Conservation (phyloP, 768 basidiomycete genomes). For the Termitomyces bulborhizus region DNA sequence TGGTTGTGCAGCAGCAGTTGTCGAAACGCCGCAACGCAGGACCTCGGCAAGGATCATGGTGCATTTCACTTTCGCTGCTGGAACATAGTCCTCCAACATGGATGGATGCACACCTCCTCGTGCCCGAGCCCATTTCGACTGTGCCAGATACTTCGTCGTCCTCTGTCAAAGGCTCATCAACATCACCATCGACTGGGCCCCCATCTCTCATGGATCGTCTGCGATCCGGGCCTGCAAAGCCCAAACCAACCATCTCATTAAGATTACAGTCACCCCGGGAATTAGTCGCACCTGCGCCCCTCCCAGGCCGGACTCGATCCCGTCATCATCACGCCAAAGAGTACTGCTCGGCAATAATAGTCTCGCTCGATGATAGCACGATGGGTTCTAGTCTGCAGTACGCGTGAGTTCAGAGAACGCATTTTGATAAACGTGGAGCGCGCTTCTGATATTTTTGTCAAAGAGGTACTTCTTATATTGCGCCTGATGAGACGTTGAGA, state of each 20-base stretch:
- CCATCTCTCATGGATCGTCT: slow-evolving; percentile 10
- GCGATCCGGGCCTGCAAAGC: slow-evolving; percentile 10
- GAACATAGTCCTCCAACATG: slow-evolving; percentile 55
- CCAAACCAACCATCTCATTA: slow-evolving; percentile 29
- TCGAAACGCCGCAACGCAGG: background rate
- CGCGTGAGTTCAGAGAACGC: slow-evolving; percentile 30
- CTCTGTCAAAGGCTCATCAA: background rate
- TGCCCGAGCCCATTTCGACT: slow-evolving; percentile 24
- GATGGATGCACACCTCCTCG: slow-evolving; percentile 45
- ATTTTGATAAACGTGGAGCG: background rate
- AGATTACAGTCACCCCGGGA: slow-evolving; percentile 29
- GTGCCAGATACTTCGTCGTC: background rate
- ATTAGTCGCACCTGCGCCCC: slow-evolving; percentile 23
- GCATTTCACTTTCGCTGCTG: slow-evolving; percentile 43
- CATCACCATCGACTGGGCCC: background rate
- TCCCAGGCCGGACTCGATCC: background rate
- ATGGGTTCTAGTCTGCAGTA: slow-evolving; percentile 44
- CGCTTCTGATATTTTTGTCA: background rate
- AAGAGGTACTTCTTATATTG: slow-evolving; percentile 43
- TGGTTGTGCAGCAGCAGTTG: slow-evolving; percentile 18
- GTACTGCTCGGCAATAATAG: slow-evolving; percentile 23
- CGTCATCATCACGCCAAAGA: background rate
- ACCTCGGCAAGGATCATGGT: slow-evolving; percentile 36
- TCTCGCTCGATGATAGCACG: slow-evolving; percentile 32
- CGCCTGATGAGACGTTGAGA: slow-evolving; percentile 36